Evolutionary conservation across 768 basidiomycete species (phyloP), one percentile per base, ranked within the genome.

Genomic region (Lactarius vividus): DNA sequence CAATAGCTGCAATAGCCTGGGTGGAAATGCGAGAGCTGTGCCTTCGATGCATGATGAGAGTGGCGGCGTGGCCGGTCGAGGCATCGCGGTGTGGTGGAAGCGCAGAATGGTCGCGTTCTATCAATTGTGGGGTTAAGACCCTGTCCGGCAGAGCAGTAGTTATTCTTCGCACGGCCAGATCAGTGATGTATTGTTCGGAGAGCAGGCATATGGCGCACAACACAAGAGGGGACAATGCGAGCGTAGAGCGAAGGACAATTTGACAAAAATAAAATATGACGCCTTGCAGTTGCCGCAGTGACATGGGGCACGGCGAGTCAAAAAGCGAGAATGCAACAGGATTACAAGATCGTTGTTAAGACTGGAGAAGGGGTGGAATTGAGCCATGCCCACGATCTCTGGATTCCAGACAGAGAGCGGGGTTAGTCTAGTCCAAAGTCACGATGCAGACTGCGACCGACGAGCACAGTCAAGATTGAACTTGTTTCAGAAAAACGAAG

Each of bases 291-390:
- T 29, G 42, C 59, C 18, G 56, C 57, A 26, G 26, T 29, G 20
- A 20, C 65, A 66, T 66, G 37, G 56, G 65, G 49, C 61, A 62
- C 62, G 54, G 56, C 65, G 62, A 11, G 49, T 39, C 46, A 26
- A 18, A 44, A 20, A 28, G 40, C 39, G 4, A 28, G 23, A 20
- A 16, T 11, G 6, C 9, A 13, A n/a, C 35, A 39, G 56, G 16
- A 33, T 18, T 33, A 16, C 15, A 57, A 33, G 20, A 37, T 20
- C 10, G 20, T 33, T 64, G 28, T 23, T 10, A 29, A 59, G 58
- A 33, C 3, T 40, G 35, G 28, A 42, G 18, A 7, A 16, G 37
- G 35, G 49, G 23, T 10, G 10, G 11, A 6, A 35, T 16, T 56
- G 40, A 9, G 42, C 20, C 15, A 49, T 11, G 23, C 23, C 11